Conservation (phyloP, 805 yeast species). For the Debaryomyces tyrocola region DNA sequence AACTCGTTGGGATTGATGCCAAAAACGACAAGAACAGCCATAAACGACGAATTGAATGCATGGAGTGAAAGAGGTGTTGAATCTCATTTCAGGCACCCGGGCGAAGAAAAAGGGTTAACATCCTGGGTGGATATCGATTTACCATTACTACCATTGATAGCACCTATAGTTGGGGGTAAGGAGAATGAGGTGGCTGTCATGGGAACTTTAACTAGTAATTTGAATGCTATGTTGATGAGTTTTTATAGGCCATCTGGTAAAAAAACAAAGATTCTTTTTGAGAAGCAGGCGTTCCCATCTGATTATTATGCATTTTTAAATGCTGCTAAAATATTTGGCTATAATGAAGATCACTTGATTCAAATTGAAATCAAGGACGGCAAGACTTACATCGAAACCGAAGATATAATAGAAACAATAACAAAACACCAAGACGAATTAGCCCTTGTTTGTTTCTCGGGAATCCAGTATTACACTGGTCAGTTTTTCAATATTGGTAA, state of each 20-base stretch:
- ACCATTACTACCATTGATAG: constrained; percentile 66
- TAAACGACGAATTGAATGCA: constrained; percentile 70
- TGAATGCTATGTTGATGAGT: constrained; percentile 70
- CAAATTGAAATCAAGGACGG: constrained; percentile 63
- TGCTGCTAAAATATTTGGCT: constrained; percentile 63
- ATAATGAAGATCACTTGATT: constrained; percentile 55
- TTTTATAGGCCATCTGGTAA: constrained; percentile 68
- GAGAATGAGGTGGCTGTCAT: constrained; percentile 80
- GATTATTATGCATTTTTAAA: constrained; percentile 85
- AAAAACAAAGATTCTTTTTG: constrained; percentile 74
- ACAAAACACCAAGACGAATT: constrained; percentile 57
- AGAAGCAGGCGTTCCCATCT: constrained; percentile 87
- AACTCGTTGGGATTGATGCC: constrained; percentile 96
- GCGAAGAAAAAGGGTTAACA: constrained; percentile 45
- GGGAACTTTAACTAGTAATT: constrained; percentile 82
- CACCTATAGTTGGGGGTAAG: constrained; percentile 75
- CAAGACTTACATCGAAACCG: constrained; percentile 57
- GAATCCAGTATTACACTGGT: constrained; percentile 91
- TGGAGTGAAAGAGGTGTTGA: constrained; percentile 85
- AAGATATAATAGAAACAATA: constrained; percentile 58
- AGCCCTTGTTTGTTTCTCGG: constrained; percentile 79
- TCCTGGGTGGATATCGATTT: constrained; percentile 85
- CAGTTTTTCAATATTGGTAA: constrained; percentile 73
- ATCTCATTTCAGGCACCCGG: constrained; percentile 76
- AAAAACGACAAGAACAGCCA: constrained; percentile 50